A percentile compares a stretch with the other conserved stretches of the same genome.
Conservation (phyloP, 371 early-diverging fungal genomes). For the Syncephalastrum contaminatum region DNA sequence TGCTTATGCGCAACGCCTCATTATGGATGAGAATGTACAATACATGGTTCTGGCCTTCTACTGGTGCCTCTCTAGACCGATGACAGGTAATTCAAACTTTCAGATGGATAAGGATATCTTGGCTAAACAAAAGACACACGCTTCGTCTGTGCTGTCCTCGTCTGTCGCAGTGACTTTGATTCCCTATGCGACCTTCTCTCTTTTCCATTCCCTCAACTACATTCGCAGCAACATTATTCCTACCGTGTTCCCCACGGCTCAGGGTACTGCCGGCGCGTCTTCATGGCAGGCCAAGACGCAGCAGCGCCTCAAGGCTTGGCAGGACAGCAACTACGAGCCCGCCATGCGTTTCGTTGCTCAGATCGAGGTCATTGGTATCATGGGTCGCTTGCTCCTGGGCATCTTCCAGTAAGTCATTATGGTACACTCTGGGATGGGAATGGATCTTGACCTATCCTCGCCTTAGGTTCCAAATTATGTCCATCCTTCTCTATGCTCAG, state of each 20-base stretch:
- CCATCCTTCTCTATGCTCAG: slow-evolving; percentile 78
- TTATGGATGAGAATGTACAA: slow-evolving; percentile 88
- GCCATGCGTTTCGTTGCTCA: slow-evolving; percentile 78
- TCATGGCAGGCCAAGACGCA: slow-evolving; percentile 52
- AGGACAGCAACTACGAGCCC: slow-evolving; percentile 65
- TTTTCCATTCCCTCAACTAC: slow-evolving; percentile 83
- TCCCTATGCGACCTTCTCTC: slow-evolving; percentile 83
- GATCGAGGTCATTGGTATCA: slow-evolving; percentile 77
- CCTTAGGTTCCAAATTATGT: slow-evolving; percentile 62
- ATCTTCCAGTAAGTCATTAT: slow-evolving; percentile 55
- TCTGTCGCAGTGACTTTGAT: slow-evolving; percentile 65
- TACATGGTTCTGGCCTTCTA: slow-evolving; percentile 79
- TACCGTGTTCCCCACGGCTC: slow-evolving; percentile 59
- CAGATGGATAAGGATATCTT: neutral
- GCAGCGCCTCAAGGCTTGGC: slow-evolving; percentile 61
- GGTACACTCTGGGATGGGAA: slow-evolving; percentile 4
- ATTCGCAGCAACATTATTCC: slow-evolving; percentile 75
- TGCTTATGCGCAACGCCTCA: slow-evolving; percentile 64
- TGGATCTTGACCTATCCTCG: neutral
- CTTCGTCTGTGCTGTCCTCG: neutral
- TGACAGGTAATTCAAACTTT: slow-evolving; percentile 55
- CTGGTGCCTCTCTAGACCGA: slow-evolving; percentile 74
- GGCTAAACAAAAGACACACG: neutral
- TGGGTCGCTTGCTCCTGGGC: slow-evolving; percentile 68
- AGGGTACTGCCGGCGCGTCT: slow-evolving; percentile 14